Conservation (phyloP, 192 early-diverging fungal species). For the Backusella macrospora region DNA sequence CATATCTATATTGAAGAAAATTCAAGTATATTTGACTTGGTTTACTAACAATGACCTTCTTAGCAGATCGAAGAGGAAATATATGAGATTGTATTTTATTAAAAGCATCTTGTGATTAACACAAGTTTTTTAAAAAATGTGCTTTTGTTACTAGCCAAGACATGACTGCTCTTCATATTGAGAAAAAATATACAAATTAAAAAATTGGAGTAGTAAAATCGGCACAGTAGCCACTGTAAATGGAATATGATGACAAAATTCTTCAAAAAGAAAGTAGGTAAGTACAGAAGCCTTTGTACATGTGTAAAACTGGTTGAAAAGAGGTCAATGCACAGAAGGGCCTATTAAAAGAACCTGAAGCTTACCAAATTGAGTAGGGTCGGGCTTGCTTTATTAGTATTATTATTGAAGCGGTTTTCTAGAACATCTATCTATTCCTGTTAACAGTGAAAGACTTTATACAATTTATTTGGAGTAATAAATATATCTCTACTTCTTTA, state of each 20-base stretch:
- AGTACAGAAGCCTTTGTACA: neutral
- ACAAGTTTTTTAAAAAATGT: no score
- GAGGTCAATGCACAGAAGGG: neutral
- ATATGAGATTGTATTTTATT: no score
- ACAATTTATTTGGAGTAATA: neutral
- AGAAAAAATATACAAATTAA: no score
- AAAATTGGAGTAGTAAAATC: no score
- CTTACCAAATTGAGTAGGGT: neutral
- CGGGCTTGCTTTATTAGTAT: neutral
- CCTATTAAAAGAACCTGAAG: neutral
- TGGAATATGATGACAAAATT: neutral
- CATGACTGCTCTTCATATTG: no score
- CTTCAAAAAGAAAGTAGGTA: neutral
- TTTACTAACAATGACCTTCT: no score
- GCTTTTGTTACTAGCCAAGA: no score
- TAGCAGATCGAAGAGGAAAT: no score
- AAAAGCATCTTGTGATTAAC: no score
- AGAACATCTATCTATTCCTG: neutral
- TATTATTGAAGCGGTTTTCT: neutral
- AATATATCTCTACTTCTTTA: neutral
- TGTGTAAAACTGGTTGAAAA: neutral
- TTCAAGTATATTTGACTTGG: no score
- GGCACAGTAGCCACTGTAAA: no score
- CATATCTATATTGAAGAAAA: no score
- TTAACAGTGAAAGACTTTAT: neutral